phyloP scores from a whole-genome alignment of 2,329 filamentous ascomycete species.

The Parastagonospora nodorum region DNA sequence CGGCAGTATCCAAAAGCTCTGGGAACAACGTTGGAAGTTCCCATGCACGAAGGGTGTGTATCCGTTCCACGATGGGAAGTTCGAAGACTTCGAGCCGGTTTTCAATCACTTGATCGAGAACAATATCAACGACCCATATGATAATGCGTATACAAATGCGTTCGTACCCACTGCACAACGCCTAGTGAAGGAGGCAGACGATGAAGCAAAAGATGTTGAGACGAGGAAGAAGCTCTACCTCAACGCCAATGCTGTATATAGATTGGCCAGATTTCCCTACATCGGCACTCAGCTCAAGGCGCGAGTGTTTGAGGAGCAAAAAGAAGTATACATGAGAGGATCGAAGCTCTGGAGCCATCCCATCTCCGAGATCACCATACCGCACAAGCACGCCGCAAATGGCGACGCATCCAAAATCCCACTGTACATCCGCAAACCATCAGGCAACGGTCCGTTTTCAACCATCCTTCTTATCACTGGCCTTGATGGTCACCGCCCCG shows the following conservation, averaged over 20 bases:
- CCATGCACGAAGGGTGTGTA: conserved; percentile 59
- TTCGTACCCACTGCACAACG: conserved; percentile 65
- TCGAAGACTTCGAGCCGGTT: conserved; percentile 72
- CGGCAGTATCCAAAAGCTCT: conserved; percentile 39
- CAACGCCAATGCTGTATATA: conserved; percentile 72
- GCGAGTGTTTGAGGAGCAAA: conserved; percentile 68
- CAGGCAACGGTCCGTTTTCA: conserved; percentile 49
- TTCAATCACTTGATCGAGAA: conserved; percentile 46
- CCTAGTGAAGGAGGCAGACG: conserved; percentile 57
- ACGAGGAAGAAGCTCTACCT: conserved; percentile 66
- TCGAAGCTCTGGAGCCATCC: conserved; percentile 54
- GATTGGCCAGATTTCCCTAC: conserved; percentile 72
- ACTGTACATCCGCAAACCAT: conserved; percentile 67
- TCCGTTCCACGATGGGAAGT: conserved; percentile 73
- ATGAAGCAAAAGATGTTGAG: conserved; percentile 44
- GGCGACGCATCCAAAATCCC: conserved; percentile 63
- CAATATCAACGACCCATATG: conserved; percentile 68
- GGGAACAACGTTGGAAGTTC: conserved; percentile 42
- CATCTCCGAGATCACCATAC: conserved; percentile 64
- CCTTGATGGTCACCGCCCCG: conserved; percentile 63
- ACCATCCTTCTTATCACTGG: conserved; percentile 61
- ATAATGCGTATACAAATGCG: conserved; percentile 65
- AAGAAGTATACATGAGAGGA: conserved; percentile 65
- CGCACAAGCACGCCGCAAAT: conserved; percentile 58
- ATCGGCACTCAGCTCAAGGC: conserved; percentile 58